A percentile compares a stretch with the other conserved stretches of the same genome.
Conservation (phyloP, 140 eudicot genomes). For the Senecio squalidus region DNA sequence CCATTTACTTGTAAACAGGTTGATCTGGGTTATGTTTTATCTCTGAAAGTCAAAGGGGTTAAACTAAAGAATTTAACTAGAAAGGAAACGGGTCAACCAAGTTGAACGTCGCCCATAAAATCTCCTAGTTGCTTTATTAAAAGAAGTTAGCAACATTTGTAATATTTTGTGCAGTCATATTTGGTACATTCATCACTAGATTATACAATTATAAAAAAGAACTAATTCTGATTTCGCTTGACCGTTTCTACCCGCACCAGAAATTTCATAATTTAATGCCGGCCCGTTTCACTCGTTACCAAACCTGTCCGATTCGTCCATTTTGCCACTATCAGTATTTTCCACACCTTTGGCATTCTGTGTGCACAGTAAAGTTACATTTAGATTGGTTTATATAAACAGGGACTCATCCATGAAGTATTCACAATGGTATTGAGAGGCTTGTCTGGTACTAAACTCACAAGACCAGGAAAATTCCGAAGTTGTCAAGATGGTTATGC, state of each 20-base stretch:
- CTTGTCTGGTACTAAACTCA: conserved; percentile 90
- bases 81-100: neutral
- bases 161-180: too few relatives aligned
- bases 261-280: too few relatives aligned
- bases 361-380: conserved; percentile 21
- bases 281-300: conserved; percentile 1
- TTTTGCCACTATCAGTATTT: neutral
- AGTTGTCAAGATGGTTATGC: conserved; percentile 94
- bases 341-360: neutral
- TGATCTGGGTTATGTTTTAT: neutral
- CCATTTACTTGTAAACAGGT: neutral
- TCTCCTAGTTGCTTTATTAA: too few relatives aligned
- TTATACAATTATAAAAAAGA: too few relatives aligned
- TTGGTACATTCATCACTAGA: too few relatives aligned
- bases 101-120: too few relatives aligned
- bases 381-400: conserved; percentile 10
- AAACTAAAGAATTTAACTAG: neutral
- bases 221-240: neutral
- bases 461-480: conserved; percentile 92
- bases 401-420: conserved; percentile 95
- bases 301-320: neutral
- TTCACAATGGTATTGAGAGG: conserved; percentile 83
- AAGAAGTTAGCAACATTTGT: too few relatives aligned
- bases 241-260: neutral
- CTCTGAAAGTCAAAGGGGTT: neutral